Evolutionary conservation across 768 basidiomycete genomes (phyloP), one percentile per base, ranked within the genome.

Genomic region (Mycena epipterygia): DNA sequence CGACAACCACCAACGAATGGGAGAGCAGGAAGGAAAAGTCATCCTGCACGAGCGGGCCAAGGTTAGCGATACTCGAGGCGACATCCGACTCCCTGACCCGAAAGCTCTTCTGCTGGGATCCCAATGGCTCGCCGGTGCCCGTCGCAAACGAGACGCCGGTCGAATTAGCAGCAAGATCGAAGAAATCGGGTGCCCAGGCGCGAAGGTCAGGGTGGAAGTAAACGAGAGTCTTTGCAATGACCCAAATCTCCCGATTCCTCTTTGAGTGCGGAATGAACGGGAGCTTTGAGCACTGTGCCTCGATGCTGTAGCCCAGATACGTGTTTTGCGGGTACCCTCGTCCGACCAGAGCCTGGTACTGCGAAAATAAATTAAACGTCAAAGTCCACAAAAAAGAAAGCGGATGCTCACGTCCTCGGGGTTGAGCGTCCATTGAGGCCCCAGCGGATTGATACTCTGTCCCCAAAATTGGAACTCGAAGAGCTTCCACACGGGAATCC

Each of bases 271-370:
- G 81, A 2, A 78, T 72, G 13, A 76, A 64, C 11, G 77, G 73
- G 17, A 64, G 66, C 25, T 66, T 67, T 9, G n/a, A 44, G 67
- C 81, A 83, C 11, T 74, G 67, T 27, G 76, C 73, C 68, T 83
- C 79, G 49, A 79, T 78, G 30, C 80, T 80, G 60, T 79, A 83
- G 25, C 82, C 80, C 33, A 67, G 65, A 42, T 65, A 59, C 17
- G 67, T 59, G n/a, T 65, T 73, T 5, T 58, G 27, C 19, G 35
- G 8, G 7, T 35, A 19, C 5, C 8, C 29, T 58, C 17, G 11
- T 19, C 19, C 29, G 51, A n/a, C 2, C 12, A 30, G 5, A 19
- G 21, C 30, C 17, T 17, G 13, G 58, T 60, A 59, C 57, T 59
- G 32, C 19, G 25, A n/a, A 32, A 27, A 29, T 32, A 23, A 51